Evolutionary conservation across 2,329 filamentous ascomycete genomes (phyloP), one percentile per base, ranked within the genome.

Genomic region (Zopfia rhizophila): DNA sequence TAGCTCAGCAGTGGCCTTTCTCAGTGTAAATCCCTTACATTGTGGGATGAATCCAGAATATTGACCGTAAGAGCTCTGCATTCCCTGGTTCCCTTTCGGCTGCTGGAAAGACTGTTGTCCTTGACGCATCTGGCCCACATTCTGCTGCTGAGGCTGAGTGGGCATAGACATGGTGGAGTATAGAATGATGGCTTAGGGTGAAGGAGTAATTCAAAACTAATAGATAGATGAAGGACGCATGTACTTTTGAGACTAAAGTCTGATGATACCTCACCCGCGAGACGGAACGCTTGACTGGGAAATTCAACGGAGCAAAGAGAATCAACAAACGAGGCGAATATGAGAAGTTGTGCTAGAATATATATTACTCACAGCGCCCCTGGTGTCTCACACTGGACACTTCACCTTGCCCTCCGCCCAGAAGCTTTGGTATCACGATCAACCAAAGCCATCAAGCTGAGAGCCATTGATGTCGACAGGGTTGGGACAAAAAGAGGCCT

Each of bases 21-120:
- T 56, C 3, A 68, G 33, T 2, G 55, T 61, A 51, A 63, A 71
- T 13, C 60, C 40, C 3, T 55, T 52, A 7, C 68, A 25, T 32
- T 63, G 53, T 4, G 64, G 63, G 14, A 58, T 48, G 36, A 53
- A 57, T 6, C 38, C 52, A 22, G 42, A 28, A 35, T 49, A 52
- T 17, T 22, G 33, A 13, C 37, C 46, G 3, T 48, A 47, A 8
- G 25, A 11, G 23, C 44, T 14, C n/a, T 53, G 50, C 28, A 53
- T 38, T 10, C 45, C 30, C 33, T 42, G 49, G n/a, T 33, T 21
- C 27, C 19, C 45, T 23, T 50, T 60, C 23, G 54, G 47, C 16
- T 56, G 51, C 6, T 36, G 29, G 17, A 22, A 35, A 33, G 38
- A 28, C 24, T 22, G 45, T 36, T n/a, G 37, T 10, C 8, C 35